These are phyloP conservation scores for Populus hybrid DNA, from an alignment of 441 rosid genomes.

Conservation along the genomic window DNA sequence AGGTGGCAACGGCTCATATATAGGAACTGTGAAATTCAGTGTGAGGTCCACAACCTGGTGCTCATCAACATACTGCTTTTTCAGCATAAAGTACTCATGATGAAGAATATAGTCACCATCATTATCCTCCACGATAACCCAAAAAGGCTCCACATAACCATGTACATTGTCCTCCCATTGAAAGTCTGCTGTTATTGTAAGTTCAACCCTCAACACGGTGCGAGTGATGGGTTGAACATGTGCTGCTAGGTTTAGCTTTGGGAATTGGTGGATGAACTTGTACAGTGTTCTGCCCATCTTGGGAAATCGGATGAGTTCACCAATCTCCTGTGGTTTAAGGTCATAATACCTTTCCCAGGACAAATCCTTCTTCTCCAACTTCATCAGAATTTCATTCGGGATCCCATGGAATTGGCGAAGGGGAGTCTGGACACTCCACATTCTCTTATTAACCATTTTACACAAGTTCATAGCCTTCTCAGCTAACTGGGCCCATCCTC, in stretches of 20 bases:
- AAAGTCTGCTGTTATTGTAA: slow-evolving; percentile 84
- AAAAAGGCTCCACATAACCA: slow-evolving; percentile 93
- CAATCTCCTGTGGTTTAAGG: slow-evolving; percentile 84
- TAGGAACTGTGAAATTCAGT: slow-evolving; percentile 84
- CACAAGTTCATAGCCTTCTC: slow-evolving; percentile 91
- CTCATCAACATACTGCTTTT: slow-evolving; percentile 80
- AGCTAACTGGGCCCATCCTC: slow-evolving; percentile 92
- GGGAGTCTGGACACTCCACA: slow-evolving; percentile 97
- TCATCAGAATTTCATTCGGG: slow-evolving; percentile 73
- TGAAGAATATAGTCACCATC: slow-evolving; percentile 91
- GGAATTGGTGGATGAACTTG: slow-evolving; percentile 86
- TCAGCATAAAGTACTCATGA: slow-evolving; percentile 85
- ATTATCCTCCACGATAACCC: slow-evolving; percentile 93
- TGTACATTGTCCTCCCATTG: slow-evolving; percentile 94
- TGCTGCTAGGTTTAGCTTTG: slow-evolving; percentile 75
- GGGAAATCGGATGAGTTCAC: slow-evolving; percentile 78
- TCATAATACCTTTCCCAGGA: slow-evolving; percentile 97
- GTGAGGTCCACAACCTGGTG: slow-evolving; percentile 47
- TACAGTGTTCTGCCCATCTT: slow-evolving; percentile 93
- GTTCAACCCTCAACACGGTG: slow-evolving; percentile 78
- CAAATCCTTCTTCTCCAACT: slow-evolving; percentile 92
- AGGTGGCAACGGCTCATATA: slow-evolving; percentile 92
- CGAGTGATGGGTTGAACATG: slow-evolving; percentile 91
- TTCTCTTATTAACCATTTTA: slow-evolving; percentile 88
- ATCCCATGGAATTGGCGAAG: slow-evolving; percentile 88